Base-by-base conservation (phyloP, 2,329 filamentous ascomycete genomes). In the Fusarium guadeloupense region DNA sequence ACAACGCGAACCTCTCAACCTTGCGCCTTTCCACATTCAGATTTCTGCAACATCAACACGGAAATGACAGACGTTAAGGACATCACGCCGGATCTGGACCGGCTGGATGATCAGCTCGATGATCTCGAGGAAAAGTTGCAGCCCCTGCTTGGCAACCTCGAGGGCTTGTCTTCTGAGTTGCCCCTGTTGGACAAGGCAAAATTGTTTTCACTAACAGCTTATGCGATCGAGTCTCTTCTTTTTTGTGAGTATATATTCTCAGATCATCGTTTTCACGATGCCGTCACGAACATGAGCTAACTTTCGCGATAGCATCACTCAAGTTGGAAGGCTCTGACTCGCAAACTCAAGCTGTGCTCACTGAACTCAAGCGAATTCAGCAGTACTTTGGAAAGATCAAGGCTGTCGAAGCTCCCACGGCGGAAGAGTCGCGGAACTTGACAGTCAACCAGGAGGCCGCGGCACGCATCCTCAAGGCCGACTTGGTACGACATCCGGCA, bases 171-270 rank as follows among this genome's bases (percentile, higher is more conserved):
- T 6, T 88, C 87, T 50, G 92, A 92, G 72, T 82, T 98, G 23
- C 93, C 94, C 2, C 83, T 98, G n/a, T 83, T 99, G 58, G 94
- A 98, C 80, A 93, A 92, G 78, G 93, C 95, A 8, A 97, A 98
- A 78, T 87, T 97, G 56, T 92, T 96, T 73, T 89, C 95, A n/a
- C 82, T 96, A 17, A 83, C 89, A 45, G 90, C 92, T 16, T 99
- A 98, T 75, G 85, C 93, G 0, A 89, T 99, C 62, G 94, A 98
- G 72, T 96, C 93, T 1, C 80, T 97, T 9, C 79, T 99, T 8
- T 98, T 96, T 76, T 90, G 91, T 93, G 77, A 62, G 41, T 33
- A 23, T 6, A 9, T 13, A 26, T 13, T 3, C 4, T 13, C 17
- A n/a, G 3, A 13, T 6, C n/a, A n/a, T n/a, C n/a, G 3, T 10